Conservation (phyloP, 2,329 filamentous ascomycete species). For the Metarhizium rileyi region DNA sequence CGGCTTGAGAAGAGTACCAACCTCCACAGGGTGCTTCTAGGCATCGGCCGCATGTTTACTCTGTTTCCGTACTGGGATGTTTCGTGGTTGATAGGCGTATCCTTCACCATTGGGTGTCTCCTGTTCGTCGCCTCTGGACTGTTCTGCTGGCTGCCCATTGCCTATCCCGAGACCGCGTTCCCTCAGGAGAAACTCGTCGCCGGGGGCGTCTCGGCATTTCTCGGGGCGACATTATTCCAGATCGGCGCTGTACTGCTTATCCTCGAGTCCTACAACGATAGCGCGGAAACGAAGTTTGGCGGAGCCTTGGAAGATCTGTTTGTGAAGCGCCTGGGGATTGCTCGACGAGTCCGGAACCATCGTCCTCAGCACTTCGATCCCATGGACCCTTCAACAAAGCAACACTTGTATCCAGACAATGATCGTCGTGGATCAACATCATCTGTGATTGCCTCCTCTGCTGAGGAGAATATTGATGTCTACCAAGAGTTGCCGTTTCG, state of each 20-base stretch:
- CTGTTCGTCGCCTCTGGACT: conserved; percentile 20
- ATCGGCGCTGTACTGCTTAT: conserved; percentile 46
- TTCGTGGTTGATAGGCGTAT: conserved; percentile 12
- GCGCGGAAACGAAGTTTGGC: conserved; percentile 32
- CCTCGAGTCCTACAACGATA: conserved; percentile 45
- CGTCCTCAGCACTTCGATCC: background rate
- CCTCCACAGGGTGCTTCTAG: conserved; percentile 4
- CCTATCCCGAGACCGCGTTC: conserved; percentile 41
- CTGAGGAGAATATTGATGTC: background rate
- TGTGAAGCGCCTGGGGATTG: conserved; percentile 6
- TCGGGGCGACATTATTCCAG: conserved; percentile 52
- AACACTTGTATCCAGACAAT: background rate
- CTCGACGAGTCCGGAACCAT: background rate
- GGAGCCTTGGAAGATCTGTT: conserved; percentile 33
- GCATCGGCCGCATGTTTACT: conserved; percentile 12
- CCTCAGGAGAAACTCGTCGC: conserved; percentile 18
- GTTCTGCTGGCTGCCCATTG: conserved; percentile 52
- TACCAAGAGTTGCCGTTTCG: background rate
- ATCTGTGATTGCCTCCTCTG: background rate
- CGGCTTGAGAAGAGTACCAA: conserved; percentile 3
- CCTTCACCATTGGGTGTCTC: conserved; percentile 12
- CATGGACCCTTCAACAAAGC: conserved; percentile 4
- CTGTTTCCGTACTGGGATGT: conserved; percentile 15
- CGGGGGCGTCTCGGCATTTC: conserved; percentile 47
- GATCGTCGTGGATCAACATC: background rate